Percentiles rank a stretch among this genome's conserved stretches.
These are phyloP conservation scores for Rhinocladiella mackenziei DNA, from an alignment of 2,329 filamentous ascomycete genomes.

Conservation along the genomic window DNA sequence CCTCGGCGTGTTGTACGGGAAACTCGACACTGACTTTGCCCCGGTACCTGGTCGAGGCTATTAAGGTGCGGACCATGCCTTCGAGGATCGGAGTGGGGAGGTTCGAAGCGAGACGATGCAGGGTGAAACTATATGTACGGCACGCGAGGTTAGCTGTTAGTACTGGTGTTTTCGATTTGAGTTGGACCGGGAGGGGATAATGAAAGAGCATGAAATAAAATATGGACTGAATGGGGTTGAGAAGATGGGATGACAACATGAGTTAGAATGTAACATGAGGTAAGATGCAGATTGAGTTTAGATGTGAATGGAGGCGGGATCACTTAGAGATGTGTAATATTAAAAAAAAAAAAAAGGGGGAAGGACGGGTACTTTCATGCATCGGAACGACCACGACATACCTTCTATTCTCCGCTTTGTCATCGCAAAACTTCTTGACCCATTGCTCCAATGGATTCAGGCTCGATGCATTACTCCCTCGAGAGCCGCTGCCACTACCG, in stretches of 20 bases:
- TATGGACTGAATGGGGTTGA: too few species aligned
- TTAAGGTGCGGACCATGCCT: conserved; percentile 31
- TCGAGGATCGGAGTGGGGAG: conserved; percentile 26
- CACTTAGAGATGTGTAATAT: too few species aligned
- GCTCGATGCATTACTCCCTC: neutral
- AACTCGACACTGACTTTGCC: conserved; percentile 29
- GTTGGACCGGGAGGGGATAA: too few species aligned
- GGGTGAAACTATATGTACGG: conserved; percentile 17
- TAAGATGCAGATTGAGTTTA: too few species aligned
- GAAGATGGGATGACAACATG: too few species aligned
- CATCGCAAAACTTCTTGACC: conserved; percentile 29
- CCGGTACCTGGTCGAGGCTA: conserved; percentile 30
- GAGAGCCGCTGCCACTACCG: conserved; percentile 3
- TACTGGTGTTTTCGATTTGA: too few species aligned
- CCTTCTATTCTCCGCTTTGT: conserved; percentile 25
- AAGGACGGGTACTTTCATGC: neutral
- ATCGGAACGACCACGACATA: conserved; percentile 1
- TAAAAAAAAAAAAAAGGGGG: neutral
- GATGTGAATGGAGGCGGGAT: too few species aligned
- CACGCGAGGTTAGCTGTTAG: neutral
- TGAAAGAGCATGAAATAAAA: too few species aligned
- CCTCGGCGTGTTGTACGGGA: conserved; percentile 25
- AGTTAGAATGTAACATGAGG: too few species aligned
- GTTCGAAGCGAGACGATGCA: conserved; percentile 16
- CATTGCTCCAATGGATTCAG: conserved; percentile 26